Evolutionary conservation across 176 grass and related monocot genomes (phyloP).

Genomic region (Poa annua): DNA sequence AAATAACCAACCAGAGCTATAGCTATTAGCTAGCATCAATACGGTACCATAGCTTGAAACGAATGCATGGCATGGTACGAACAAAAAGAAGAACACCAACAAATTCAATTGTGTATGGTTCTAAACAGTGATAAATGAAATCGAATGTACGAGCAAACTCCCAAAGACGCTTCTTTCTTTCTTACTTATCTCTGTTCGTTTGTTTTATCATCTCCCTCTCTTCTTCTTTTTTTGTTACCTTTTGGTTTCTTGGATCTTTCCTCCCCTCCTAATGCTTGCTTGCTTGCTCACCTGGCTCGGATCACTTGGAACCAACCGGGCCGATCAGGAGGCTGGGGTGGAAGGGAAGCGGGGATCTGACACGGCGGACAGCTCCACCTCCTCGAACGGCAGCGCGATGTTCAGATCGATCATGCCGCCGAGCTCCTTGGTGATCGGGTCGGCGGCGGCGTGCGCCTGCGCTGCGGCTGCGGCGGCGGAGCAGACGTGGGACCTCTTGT

Average conservation of each 20-base stretch:
- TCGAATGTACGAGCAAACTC: conserved; percentile 17
- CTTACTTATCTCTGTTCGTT: background rate
- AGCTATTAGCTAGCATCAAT: background rate
- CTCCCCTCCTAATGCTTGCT: conserved; percentile 1
- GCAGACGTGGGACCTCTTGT: conserved; percentile 67
- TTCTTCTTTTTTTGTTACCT: background rate
- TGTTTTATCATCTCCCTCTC: too few relatives aligned
- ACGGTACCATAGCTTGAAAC: conserved; percentile 10
- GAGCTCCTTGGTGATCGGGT: conserved; percentile 21
- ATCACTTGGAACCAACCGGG: conserved; percentile 10
- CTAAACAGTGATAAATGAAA: conserved; percentile 41
- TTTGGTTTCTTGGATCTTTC: conserved; percentile 39
- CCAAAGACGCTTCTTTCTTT: conserved; percentile 14
- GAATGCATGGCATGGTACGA: background rate
- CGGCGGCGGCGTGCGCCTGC: background rate
- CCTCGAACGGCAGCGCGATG: conserved; percentile 55
- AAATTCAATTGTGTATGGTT: conserved; percentile 17
- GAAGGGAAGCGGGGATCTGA: conserved; percentile 48
- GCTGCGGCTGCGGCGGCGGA: conserved; percentile 35
- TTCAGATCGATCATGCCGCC: conserved; percentile 72
- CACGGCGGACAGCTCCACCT: conserved; percentile 60
- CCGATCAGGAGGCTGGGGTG: conserved; percentile 37
- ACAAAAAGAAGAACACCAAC: conserved; percentile 25
- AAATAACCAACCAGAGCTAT: background rate
- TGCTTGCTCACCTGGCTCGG: conserved; percentile 28